These are phyloP conservation scores for Globisporangium parvum DNA, from an alignment of 352 stramenopile species.

Conservation along the genomic window DNA sequence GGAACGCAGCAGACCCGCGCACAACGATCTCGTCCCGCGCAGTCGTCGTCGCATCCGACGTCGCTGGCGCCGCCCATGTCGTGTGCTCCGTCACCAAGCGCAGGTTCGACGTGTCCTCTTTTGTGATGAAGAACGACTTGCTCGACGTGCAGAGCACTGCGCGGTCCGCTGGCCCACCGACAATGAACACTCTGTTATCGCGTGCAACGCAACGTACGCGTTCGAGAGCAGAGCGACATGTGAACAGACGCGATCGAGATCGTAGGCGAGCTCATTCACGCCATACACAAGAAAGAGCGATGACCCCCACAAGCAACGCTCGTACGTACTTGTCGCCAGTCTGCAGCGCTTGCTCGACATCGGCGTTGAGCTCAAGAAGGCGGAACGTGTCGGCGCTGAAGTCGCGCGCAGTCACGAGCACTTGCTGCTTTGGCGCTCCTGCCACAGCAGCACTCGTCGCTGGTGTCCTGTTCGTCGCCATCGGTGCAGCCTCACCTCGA, in stretches of 20 bases:
- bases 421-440: conserved; percentile 1
- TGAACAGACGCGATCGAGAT: too few species aligned
- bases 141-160: conserved; percentile 67
- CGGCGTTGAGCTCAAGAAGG: conserved; percentile 54
- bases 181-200: conserved; percentile 46
- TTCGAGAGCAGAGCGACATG: too few species aligned
- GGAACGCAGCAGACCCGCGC: conserved; percentile 45
- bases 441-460: too few species aligned
- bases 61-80: conserved; percentile 31
- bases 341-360: conserved; percentile 53
- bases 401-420: conserved; percentile 43
- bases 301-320: not conserved
- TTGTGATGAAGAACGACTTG: conserved; percentile 68
- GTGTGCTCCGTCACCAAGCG: conserved; percentile 58
- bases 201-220: too few species aligned
- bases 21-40: conserved; percentile 32
- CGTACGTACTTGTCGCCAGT: conserved; percentile 35
- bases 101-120: conserved; percentile 81
- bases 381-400: conserved; percentile 53
- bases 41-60: conserved; percentile 7
- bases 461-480: too few species aligned
- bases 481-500: too few species aligned
- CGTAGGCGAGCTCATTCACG: too few species aligned
- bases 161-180: conserved; percentile 42
- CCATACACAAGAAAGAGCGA: too few species aligned